Percentiles rank a stretch among this genome's conserved stretches.
Conservation (phyloP, 129 eudicot species). For the Saussurea involucrata region DNA sequence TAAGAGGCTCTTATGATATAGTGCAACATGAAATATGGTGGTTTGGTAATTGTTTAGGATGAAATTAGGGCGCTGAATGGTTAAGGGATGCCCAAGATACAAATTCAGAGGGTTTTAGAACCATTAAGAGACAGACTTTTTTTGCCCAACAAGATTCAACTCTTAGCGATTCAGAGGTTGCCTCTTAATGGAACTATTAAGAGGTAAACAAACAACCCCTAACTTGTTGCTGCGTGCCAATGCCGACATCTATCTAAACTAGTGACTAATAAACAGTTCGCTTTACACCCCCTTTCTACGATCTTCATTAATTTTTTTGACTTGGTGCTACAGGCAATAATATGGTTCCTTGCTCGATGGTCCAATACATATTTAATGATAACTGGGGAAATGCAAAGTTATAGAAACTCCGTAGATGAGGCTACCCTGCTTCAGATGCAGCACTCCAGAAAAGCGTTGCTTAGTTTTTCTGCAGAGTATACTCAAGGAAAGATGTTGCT, state of each 20-base stretch:
- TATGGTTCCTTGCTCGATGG: slow-evolving; percentile 98
- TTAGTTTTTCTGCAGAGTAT: slow-evolving; percentile 62
- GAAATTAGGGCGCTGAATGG: too few relatives aligned
- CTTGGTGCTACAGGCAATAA: slow-evolving; percentile 55
- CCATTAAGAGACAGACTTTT: too few relatives aligned
- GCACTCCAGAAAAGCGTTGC: slow-evolving; percentile 41
- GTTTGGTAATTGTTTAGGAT: too few relatives aligned
- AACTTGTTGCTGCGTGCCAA: too few relatives aligned
- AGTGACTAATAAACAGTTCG: neutral
- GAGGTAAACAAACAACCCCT: too few relatives aligned
- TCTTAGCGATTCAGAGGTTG: too few relatives aligned
- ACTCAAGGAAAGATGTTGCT: slow-evolving; percentile 76
- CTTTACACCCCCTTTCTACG: neutral
- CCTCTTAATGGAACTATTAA: too few relatives aligned
- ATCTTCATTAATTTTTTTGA: slow-evolving; percentile 15
- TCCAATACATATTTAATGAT: slow-evolving; percentile 75
- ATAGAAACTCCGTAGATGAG: slow-evolving; percentile 21
- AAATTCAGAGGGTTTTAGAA: too few relatives aligned
- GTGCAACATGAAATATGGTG: too few relatives aligned
- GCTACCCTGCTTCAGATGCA: slow-evolving; percentile 30
- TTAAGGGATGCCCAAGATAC: too few relatives aligned
- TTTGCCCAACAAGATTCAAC: too few relatives aligned
- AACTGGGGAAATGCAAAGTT: slow-evolving; percentile 43
- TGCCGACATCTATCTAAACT: neutral
- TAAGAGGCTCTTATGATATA: too few relatives aligned